These are phyloP conservation scores for Fusarium circinatum DNA, from an alignment of 2,329 filamentous ascomycete genomes.

Conservation along the genomic window DNA sequence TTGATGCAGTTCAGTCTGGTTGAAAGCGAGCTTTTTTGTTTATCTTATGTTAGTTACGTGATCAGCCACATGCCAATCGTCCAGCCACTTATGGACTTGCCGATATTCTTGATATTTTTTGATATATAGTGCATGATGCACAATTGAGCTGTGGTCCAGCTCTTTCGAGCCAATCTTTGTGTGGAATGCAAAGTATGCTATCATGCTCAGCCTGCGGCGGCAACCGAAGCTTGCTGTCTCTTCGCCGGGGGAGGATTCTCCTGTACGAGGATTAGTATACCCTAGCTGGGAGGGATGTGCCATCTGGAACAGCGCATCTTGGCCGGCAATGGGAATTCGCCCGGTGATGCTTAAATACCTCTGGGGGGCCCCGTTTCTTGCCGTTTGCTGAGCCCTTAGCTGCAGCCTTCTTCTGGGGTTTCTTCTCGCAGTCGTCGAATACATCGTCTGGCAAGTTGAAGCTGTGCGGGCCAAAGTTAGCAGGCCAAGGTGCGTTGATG, in stretches of 20 bases:
- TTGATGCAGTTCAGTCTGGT: conserved; percentile 25
- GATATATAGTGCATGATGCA: conserved; percentile 14
- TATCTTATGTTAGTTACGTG: conserved; percentile 28
- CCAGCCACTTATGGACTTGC: conserved; percentile 30
- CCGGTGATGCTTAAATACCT: conserved; percentile 51
- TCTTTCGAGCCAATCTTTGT: conserved; percentile 17
- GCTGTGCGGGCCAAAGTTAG: conserved; percentile 57
- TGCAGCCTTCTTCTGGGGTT: conserved; percentile 68
- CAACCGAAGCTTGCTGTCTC: conserved; percentile 55
- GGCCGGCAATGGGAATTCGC: conserved; percentile 16
- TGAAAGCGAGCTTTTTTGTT: conserved; percentile 25
- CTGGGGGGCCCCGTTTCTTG: conserved; percentile 62
- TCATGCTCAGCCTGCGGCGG: conserved; percentile 51
- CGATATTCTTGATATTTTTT: conserved; percentile 2
- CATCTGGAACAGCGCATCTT: conserved; percentile 12
- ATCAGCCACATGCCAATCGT: conserved; percentile 21
- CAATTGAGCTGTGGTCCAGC: conserved; percentile 3
- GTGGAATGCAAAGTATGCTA: neutral
- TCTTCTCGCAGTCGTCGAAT: conserved; percentile 82
- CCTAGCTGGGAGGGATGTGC: conserved; percentile 8
- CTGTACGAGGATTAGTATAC: conserved; percentile 46
- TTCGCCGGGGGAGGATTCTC: conserved; percentile 54
- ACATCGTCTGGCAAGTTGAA: conserved; percentile 90
- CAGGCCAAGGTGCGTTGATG: conserved; percentile 2
- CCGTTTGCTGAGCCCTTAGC: conserved; percentile 52